Evolutionary conservation across 306 rosid genomes (phyloP).

Genomic region (Castanea sativa): DNA sequence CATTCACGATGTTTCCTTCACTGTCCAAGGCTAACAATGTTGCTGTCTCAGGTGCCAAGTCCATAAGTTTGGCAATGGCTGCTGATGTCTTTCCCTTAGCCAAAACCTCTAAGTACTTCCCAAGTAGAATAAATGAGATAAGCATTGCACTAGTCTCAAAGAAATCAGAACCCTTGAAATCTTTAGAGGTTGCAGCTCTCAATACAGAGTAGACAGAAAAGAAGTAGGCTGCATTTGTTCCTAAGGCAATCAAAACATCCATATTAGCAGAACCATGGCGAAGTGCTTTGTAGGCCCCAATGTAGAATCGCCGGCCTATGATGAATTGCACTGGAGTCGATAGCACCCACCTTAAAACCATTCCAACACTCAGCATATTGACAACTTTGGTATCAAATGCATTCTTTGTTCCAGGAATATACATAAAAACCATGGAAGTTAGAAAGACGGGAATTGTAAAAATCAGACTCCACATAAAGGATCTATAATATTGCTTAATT

Average conservation of each 20-base stretch:
- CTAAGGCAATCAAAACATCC: conserved; percentile 82
- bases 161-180: conserved; percentile 68
- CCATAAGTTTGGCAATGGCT: conserved; percentile 86
- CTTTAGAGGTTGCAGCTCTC: conserved; percentile 50
- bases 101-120: conserved; percentile 79
- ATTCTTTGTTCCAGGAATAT: conserved; percentile 54
- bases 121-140: conserved; percentile 69
- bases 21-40: conserved; percentile 44
- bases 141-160: conserved; percentile 90
- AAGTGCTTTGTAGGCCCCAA: conserved; percentile 66
- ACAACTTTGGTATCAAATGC: conserved; percentile 50
- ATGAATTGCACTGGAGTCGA: conserved; percentile 73
- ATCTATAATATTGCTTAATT: conserved; percentile 45
- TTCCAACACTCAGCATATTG: conserved; percentile 62
- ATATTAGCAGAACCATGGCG: conserved; percentile 69
- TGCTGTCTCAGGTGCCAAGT: conserved; percentile 72
- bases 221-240: conserved; percentile 90
- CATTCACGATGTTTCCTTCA: conserved; percentile 45
- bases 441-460: conserved; percentile 70
- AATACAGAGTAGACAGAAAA: conserved; percentile 65
- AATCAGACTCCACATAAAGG: conserved; percentile 59
- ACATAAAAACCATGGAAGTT: conserved; percentile 81
- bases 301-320: conserved; percentile 69
- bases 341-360: conserved; percentile 61
- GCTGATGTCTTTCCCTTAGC: conserved; percentile 83